These are phyloP conservation scores for Melampsora americana DNA, from an alignment of 1,284 basidiomycete genomes.

Conservation along the genomic window DNA sequence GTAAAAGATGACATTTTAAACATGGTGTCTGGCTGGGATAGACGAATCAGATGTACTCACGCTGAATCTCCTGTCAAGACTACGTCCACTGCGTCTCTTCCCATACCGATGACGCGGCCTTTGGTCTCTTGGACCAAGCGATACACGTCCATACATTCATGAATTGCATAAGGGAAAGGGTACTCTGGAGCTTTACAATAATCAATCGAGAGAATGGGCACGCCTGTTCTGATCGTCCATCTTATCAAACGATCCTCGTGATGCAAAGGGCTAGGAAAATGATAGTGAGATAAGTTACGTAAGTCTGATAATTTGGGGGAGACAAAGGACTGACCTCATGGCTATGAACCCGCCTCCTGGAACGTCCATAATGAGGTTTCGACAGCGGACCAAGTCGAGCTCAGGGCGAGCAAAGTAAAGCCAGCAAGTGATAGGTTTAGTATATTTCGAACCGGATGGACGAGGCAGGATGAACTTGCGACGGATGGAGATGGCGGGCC, in stretches of 20 bases:
- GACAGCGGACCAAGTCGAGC: conserved; percentile 65
- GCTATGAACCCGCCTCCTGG: conserved; percentile 95
- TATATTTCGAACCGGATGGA: conserved; percentile 70
- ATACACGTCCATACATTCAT: conserved; percentile 90
- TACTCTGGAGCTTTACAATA: conserved; percentile 87
- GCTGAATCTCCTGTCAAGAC: conserved; percentile 86
- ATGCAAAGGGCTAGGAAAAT: conserved; percentile 67
- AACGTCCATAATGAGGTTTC: conserved; percentile 81
- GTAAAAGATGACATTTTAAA: background rate
- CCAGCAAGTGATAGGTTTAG: conserved; percentile 75
- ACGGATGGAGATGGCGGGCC: conserved; percentile 64
- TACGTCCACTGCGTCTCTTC: conserved; percentile 65
- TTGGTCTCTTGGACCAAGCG: conserved; percentile 73
- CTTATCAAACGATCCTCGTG: conserved; percentile 87
- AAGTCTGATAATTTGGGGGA: conserved; percentile 18
- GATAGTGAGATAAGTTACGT: conserved; percentile 1
- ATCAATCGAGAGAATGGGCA: conserved; percentile 79
- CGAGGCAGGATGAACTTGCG: conserved; percentile 76
- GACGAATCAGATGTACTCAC: conserved; percentile 60
- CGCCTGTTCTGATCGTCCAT: conserved; percentile 76
- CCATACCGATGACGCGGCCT: conserved; percentile 80
- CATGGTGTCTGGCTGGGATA: background rate
- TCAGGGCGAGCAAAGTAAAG: conserved; percentile 77
- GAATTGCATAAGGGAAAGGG: conserved; percentile 90
- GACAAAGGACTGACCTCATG: conserved; percentile 60